Evolutionary conservation across 371 early-diverging fungal species (phyloP).

Genomic region (Smittium culicis): DNA sequence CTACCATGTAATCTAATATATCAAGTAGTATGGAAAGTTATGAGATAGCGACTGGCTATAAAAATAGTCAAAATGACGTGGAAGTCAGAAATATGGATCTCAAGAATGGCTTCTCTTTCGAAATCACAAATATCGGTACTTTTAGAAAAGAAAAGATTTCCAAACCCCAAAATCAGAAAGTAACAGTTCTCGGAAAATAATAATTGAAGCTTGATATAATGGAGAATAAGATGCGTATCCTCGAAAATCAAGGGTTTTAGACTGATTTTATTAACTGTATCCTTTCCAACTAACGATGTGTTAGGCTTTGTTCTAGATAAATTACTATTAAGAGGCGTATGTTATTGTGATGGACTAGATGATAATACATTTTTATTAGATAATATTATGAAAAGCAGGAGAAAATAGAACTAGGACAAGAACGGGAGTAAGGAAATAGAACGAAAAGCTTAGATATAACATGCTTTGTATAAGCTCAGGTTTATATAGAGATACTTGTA

Average conservation of each 20-base stretch:
- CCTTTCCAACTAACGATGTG: background rate
- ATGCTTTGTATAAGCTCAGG: too few species aligned
- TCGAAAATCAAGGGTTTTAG: background rate
- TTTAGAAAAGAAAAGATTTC: background rate
- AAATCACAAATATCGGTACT: background rate
- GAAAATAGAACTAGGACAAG: too few species aligned
- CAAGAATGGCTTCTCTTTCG: background rate
- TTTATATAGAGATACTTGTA: too few species aligned
- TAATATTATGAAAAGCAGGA: too few species aligned
- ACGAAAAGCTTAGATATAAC: too few species aligned
- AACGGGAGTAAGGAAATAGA: too few species aligned
- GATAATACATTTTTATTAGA: too few species aligned
- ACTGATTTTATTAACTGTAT: background rate
- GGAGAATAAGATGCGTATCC: background rate
- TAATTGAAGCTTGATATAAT: background rate
- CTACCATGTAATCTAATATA: slow-evolving; percentile 25
- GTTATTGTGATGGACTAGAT: too few species aligned
- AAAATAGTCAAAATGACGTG: slow-evolving; percentile 1
- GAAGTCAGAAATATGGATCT: background rate
- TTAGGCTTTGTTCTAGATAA: background rate
- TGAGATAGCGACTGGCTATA: background rate
- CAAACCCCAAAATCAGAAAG: background rate
- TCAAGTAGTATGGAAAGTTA: slow-evolving; percentile 16
- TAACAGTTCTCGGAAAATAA: background rate
- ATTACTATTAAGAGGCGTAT: background rate